Conservation (phyloP, 768 basidiomycete genomes). For the Xanthoconium stramineum region DNA sequence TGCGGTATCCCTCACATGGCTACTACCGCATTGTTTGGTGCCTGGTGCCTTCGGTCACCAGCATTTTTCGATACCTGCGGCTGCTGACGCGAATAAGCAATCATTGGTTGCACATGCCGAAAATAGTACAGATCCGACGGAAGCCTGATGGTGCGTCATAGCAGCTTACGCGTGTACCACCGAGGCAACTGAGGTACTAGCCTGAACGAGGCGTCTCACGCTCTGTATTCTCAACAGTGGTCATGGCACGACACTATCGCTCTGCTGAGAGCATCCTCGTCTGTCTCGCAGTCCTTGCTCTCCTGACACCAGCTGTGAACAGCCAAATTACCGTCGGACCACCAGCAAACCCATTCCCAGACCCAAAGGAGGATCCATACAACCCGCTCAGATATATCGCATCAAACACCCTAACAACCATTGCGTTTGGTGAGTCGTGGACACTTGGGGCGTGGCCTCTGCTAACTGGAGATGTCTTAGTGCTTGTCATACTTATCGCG, state of each 20-base stretch:
- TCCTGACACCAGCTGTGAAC: not conserved
- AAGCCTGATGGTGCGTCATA: not conserved
- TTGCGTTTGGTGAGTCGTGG: conserved; percentile 43
- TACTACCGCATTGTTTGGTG: no score
- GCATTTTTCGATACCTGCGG: no score
- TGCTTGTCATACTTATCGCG: conserved; percentile 39
- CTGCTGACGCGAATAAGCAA: not conserved
- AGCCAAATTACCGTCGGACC: conserved; percentile 2
- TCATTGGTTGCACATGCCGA: not conserved
- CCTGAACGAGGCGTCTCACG: not conserved
- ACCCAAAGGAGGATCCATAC: conserved; percentile 50
- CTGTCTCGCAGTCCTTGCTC: not conserved
- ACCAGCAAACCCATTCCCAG: conserved; percentile 19
- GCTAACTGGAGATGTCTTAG: not conserved
- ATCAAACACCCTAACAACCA: conserved; percentile 47
- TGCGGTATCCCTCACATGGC: no score
- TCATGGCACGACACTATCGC: conserved; percentile 2
- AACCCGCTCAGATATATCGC: conserved; percentile 57
- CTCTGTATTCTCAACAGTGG: not conserved
- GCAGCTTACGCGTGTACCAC: not conserved
- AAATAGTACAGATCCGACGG: not conserved
- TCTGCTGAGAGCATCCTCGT: not conserved
- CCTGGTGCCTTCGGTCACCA: no score
- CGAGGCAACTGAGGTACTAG: not conserved
- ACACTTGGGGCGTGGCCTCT: not conserved